These are phyloP conservation scores for Trametes sanguinea DNA, from an alignment of 768 basidiomycete genomes.

Conservation along the genomic window DNA sequence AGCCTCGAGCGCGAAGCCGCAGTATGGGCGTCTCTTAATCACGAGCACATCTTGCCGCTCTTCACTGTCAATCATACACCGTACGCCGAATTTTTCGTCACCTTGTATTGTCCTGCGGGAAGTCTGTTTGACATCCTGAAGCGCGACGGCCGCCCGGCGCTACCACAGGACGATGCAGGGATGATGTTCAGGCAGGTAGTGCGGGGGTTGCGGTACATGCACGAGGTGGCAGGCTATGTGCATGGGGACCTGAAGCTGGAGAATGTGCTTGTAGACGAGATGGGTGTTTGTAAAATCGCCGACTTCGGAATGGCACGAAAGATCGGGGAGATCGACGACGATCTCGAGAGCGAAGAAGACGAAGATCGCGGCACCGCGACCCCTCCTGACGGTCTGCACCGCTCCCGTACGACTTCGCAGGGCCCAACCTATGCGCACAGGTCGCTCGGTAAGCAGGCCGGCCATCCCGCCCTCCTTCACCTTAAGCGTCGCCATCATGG, in stretches of 20 bases:
- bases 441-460: constrained; percentile 27
- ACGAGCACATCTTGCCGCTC: constrained; percentile 86
- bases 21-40: constrained; percentile 75
- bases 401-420: constrained; percentile 12
- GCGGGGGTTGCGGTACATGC: constrained; percentile 79
- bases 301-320: constrained; percentile 83
- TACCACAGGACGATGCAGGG: constrained; percentile 77
- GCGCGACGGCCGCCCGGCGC: constrained; percentile 63
- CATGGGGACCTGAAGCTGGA: constrained; percentile 98
- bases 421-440: constrained; percentile 23
- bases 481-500: constrained; percentile 42
- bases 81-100: constrained; percentile 79
- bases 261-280: constrained; percentile 91
- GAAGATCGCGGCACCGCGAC: constrained; percentile 4
- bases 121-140: constrained; percentile 83
- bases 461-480: constrained; percentile 36
- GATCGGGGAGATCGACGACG: constrained; percentile 50
- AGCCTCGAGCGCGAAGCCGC: constrained; percentile 69
- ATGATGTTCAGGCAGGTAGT: constrained; percentile 89
- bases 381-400: neutral
- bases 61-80: constrained; percentile 61
- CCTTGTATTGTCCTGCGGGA: constrained; percentile 80
- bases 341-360: constrained; percentile 34
- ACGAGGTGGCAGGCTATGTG: constrained; percentile 72
- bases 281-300: constrained; percentile 79